phyloP scores from a whole-genome alignment of 2,329 filamentous ascomycete species.

The Alternaria infectoria region DNA sequence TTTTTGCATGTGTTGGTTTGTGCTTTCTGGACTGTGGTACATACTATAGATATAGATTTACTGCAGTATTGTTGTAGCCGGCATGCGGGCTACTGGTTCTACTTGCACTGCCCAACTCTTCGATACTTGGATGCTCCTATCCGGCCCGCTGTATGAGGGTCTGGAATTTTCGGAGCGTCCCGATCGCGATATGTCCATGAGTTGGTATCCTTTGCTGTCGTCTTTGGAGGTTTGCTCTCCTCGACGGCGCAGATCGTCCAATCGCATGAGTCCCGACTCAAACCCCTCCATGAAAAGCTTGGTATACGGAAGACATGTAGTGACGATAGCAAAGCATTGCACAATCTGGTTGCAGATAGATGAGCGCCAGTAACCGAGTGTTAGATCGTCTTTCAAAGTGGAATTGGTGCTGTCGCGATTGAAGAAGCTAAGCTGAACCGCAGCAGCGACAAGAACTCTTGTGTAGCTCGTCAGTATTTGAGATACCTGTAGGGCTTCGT shows the following conservation, averaged over 20 bases:
- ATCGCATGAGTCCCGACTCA: slow-evolving; percentile 32
- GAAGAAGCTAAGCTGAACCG: slow-evolving; percentile 24
- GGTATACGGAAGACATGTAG: slow-evolving; percentile 37
- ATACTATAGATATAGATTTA: not conserved
- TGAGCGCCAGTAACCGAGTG: slow-evolving; percentile 38
- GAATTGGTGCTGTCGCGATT: slow-evolving; percentile 17
- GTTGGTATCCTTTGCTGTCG: slow-evolving; percentile 18
- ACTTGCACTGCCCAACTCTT: slow-evolving; percentile 19
- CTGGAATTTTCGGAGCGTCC: not conserved
- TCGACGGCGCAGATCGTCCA: slow-evolving; percentile 24
- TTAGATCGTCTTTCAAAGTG: slow-evolving; percentile 20
- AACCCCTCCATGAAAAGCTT: slow-evolving; percentile 38
- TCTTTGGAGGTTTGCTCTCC: slow-evolving; percentile 18
- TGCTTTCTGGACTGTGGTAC: not conserved
- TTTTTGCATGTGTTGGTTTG: not conserved
- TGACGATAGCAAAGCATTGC: slow-evolving; percentile 33
- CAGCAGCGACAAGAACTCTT: slow-evolving; percentile 23
- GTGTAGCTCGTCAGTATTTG: not conserved
- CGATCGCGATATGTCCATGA: slow-evolving; percentile 24
- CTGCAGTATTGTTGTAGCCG: not conserved
- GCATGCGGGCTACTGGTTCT: slow-evolving; percentile 9
- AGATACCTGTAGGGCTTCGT: not conserved
- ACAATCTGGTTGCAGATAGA: slow-evolving; percentile 32
- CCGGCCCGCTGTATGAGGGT: not conserved
- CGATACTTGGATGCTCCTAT: slow-evolving; percentile 17